These are phyloP conservation scores for Ziziphus jujuba DNA, from an alignment of 306 rosid genomes.

Conservation along the genomic window DNA sequence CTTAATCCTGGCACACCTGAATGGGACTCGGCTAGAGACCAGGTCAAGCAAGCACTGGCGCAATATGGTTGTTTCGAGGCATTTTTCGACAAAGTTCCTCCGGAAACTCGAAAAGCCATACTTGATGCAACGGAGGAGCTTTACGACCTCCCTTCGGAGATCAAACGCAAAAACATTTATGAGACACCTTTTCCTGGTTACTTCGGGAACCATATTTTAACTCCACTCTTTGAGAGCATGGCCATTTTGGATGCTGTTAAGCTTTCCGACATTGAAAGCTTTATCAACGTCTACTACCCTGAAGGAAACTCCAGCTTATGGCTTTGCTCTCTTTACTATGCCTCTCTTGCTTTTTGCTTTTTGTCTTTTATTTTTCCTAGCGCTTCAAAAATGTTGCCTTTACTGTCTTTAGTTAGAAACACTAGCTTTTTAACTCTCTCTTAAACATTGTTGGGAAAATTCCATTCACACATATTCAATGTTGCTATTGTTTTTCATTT, in stretches of 20 bases:
- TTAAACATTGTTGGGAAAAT: no score
- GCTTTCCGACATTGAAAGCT: constrained; percentile 35
- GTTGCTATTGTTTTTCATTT: no score
- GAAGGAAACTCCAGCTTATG: constrained; percentile 48
- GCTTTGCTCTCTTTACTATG: no score
- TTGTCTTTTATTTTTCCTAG: no score
- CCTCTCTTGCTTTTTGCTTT: no score
- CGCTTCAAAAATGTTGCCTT: no score
- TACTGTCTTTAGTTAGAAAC: no score
- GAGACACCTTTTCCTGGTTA: constrained; percentile 60
- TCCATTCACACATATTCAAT: no score
- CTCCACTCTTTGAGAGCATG: constrained; percentile 60
- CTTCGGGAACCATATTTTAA: constrained; percentile 47
- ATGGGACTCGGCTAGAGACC: constrained; percentile 51
- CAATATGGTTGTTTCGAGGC: constrained; percentile 70
- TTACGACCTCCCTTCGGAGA: constrained; percentile 58
- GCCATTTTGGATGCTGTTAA: constrained; percentile 44
- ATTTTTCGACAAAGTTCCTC: constrained; percentile 39
- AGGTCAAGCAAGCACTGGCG: constrained; percentile 45
- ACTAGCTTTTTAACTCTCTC: no score
- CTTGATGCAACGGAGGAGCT: constrained; percentile 36
- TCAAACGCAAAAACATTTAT: constrained; percentile 44
- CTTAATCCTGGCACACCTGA: constrained; percentile 27
- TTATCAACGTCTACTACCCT: constrained; percentile 42
- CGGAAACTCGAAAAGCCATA: constrained; percentile 33